These are phyloP conservation scores for Xylariaceae sp. DNA, from an alignment of 2,329 filamentous ascomycete species.

Conservation along the genomic window DNA sequence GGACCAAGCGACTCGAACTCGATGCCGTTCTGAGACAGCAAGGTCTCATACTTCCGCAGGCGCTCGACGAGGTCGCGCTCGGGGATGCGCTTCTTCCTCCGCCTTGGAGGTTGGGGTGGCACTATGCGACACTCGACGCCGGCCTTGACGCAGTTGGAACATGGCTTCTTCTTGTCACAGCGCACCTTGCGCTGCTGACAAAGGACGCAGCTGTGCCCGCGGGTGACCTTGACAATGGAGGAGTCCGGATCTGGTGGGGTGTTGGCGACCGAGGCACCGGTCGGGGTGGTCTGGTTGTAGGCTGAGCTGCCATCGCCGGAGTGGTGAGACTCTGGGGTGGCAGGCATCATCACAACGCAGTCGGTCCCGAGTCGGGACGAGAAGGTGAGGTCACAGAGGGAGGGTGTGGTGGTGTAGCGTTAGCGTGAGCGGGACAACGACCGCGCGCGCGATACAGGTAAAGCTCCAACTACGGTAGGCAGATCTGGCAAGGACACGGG, in stretches of 20 bases:
- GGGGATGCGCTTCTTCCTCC: slow-evolving; percentile 67
- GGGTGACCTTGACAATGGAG: slow-evolving; percentile 59
- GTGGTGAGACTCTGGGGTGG: slow-evolving; percentile 41
- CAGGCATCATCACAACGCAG: slow-evolving; percentile 36
- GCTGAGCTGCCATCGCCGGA: slow-evolving; percentile 36
- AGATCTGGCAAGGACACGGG: slow-evolving; percentile 2
- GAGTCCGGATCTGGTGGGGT: slow-evolving; percentile 46
- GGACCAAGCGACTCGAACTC: slow-evolving; percentile 70
- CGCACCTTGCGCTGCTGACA: slow-evolving; percentile 80
- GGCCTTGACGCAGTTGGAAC: slow-evolving; percentile 70
- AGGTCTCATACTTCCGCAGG: slow-evolving; percentile 70
- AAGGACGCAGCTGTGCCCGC: slow-evolving; percentile 69
- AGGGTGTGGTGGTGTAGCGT: neutral
- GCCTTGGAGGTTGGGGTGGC: slow-evolving; percentile 61
- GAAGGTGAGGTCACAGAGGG: neutral
- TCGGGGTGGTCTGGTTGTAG: slow-evolving; percentile 37
- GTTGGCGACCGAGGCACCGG: slow-evolving; percentile 37
- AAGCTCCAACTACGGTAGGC: slow-evolving; percentile 35
- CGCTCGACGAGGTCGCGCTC: slow-evolving; percentile 74
- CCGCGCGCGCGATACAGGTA: slow-evolving; percentile 26
- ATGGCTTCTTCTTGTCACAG: slow-evolving; percentile 75
- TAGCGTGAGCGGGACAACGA: slow-evolving; percentile 16
- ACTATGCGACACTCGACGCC: slow-evolving; percentile 66
- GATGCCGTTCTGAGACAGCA: slow-evolving; percentile 70
- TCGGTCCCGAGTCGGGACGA: slow-evolving; percentile 30